Evolutionary conservation across 306 rosid genomes (phyloP), one percentile per base, ranked within the genome.

Genomic region (Urtica urens): DNA sequence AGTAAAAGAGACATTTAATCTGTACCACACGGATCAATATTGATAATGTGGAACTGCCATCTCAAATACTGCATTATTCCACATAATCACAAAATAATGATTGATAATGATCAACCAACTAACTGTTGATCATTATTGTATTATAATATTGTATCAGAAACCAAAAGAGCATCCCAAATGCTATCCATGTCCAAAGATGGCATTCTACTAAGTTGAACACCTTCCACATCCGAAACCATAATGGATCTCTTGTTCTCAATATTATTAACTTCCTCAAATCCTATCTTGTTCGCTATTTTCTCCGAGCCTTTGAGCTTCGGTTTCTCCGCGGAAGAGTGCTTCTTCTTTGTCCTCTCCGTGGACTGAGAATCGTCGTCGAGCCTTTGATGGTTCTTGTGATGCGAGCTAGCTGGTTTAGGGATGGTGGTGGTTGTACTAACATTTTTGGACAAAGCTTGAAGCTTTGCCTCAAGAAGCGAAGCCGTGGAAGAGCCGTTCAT

Each of bases 111-210:
- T 26, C 27, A 19, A 10, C 4, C n/a, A 35, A 10, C 11, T 35
- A 4, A 10, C 11, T 35, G n/a, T 35, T 7, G 4, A 35, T 35
- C 15, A 35, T 35, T 31, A 31, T 31, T 7, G 7, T 31, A 27
- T 18, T 7, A 45, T 26, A 27, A 16, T 28, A 38, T 80, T 60
- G 69, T 69, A 55, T 81, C 87, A 37, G 93, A 74, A 46, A 81
- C 82, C 29, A 68, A 59, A 66, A 88, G 81, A 53, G 90, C 87
- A 72, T 88, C 87, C 96, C 96, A 88, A 53, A 88, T 83, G 42
- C 57, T 58, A 53, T 88, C 96, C 95, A 88, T 88, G 58, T 88
- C 96, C 73, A 88, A 72, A 17, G 96, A 88, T 14, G 96, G 94
- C 86, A 83, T 78, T 78, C 80, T 80, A 71, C 96, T 88, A 30